Conservation (phyloP, 441 rosid species). For the Adansonia gregorii region DNA sequence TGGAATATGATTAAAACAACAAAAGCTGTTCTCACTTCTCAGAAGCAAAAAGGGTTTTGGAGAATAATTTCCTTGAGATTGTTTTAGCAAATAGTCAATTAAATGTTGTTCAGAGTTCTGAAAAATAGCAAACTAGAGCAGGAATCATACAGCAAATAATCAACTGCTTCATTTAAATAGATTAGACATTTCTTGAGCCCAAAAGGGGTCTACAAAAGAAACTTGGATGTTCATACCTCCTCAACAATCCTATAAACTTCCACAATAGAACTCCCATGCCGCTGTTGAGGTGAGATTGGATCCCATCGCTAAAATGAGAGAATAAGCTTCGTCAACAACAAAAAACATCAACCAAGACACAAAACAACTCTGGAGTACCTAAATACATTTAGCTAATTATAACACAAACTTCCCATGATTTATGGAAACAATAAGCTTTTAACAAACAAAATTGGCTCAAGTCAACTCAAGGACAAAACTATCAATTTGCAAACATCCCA, state of each 20-base stretch:
- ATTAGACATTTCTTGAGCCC: background rate
- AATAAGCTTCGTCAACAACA: background rate
- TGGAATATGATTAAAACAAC: conserved; percentile 3
- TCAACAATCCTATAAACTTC: conserved; percentile 96
- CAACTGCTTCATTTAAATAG: background rate
- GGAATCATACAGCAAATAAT: conserved; percentile 15
- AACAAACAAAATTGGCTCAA: background rate
- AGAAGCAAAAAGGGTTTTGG: background rate
- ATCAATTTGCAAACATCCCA: background rate
- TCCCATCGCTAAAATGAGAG: conserved; percentile 74
- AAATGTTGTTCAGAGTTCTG: background rate
- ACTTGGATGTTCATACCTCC: conserved; percentile 61
- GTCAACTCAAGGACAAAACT: background rate
- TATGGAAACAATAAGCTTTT: background rate
- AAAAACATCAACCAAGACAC: conserved; percentile 7
- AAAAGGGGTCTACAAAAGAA: background rate
- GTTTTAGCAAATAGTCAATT: background rate
- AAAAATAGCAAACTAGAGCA: conserved; percentile 12
- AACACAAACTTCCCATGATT: conserved; percentile 15
- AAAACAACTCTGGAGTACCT: background rate
- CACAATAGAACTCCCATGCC: conserved; percentile 93
- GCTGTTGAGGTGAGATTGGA: conserved; percentile 93
- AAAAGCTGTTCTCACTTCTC: background rate
- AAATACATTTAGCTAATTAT: background rate
- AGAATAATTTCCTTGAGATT: conserved; percentile 12